These are phyloP conservation scores for Salix dunnii DNA, from an alignment of 345 rosid species.

Conservation along the genomic window DNA sequence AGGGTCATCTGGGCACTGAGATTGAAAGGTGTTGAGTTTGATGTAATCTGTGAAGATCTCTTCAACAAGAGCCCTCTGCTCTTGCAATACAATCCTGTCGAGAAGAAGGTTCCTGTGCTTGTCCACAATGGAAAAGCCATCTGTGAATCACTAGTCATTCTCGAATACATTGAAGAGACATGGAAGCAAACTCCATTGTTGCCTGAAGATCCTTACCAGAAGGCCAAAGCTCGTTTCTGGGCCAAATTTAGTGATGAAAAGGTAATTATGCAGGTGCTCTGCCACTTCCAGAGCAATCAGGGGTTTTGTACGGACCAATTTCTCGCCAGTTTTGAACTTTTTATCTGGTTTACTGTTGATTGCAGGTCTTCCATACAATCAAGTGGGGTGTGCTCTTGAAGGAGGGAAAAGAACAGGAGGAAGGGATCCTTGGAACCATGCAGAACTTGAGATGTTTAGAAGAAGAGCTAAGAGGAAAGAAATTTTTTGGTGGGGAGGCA, in stretches of 20 bases:
- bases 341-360: background rate
- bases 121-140: background rate
- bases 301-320: background rate
- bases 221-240: slow-evolving; percentile 1
- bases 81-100: background rate
- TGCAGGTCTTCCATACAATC: background rate
- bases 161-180: slow-evolving; percentile 10
- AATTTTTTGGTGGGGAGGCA: slow-evolving; percentile 10
- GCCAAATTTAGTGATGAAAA: slow-evolving; percentile 9
- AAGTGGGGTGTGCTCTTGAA: background rate
- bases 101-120: slow-evolving; percentile 5
- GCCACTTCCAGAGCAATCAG: background rate
- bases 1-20: slow-evolving; percentile 5
- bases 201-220: slow-evolving; percentile 3
- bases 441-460: slow-evolving; percentile 4
- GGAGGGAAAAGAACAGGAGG: slow-evolving; percentile 7
- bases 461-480: slow-evolving; percentile 8
- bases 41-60: background rate
- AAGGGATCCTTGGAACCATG: background rate
- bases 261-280: background rate
- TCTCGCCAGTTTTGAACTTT: background rate
- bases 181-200: slow-evolving; percentile 7
- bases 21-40: background rate
- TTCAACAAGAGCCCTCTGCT: background rate
- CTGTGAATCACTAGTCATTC: slow-evolving; percentile 4